Percentiles rank a stretch among this genome's conserved stretches.
These are phyloP conservation scores for Zostera marina DNA, from an alignment of 116 monocot species.

Conservation along the genomic window DNA sequence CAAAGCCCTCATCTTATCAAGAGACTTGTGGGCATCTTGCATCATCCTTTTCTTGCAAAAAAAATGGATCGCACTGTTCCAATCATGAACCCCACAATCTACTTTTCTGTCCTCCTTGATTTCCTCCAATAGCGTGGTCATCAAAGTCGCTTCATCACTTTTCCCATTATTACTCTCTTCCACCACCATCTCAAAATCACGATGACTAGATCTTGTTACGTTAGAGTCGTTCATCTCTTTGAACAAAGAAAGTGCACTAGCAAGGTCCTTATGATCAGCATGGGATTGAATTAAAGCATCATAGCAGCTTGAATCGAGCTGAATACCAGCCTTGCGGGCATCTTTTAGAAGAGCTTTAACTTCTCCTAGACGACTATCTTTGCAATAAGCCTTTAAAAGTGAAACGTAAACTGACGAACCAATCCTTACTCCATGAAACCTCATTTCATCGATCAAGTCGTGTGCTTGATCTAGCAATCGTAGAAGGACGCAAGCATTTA, in stretches of 20 bases:
- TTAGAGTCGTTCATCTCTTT: slow-evolving; percentile 53
- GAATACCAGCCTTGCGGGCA: slow-evolving; percentile 62
- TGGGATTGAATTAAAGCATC: slow-evolving; percentile 50
- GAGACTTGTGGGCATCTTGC: slow-evolving; percentile 85
- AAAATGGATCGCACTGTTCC: slow-evolving; percentile 91
- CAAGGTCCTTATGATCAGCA: slow-evolving; percentile 31
- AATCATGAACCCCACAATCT: slow-evolving; percentile 67
- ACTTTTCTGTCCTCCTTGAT: slow-evolving; percentile 31
- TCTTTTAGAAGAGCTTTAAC: slow-evolving; percentile 54
- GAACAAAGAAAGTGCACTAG: slow-evolving; percentile 40
- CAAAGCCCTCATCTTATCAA: slow-evolving; percentile 72
- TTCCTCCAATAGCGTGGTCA: slow-evolving; percentile 64
- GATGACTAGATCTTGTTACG: slow-evolving; percentile 23
- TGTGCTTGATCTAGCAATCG: slow-evolving; percentile 73
- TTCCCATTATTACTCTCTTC: slow-evolving; percentile 15
- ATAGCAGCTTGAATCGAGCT: slow-evolving; percentile 73
- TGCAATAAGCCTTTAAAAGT: slow-evolving; percentile 76
- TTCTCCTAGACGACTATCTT: slow-evolving; percentile 45
- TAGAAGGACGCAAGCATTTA: slow-evolving; percentile 65
- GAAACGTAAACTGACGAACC: slow-evolving; percentile 60
- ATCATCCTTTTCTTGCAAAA: slow-evolving; percentile 96
- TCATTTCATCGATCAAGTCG: slow-evolving; percentile 91
- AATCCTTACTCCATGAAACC: slow-evolving; percentile 52
- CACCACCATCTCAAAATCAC: slow-evolving; percentile 35
- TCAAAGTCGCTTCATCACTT: slow-evolving; percentile 37